A percentile compares a stretch with the other conserved stretches of the same genome.
phyloP scores from a whole-genome alignment of 2,329 filamentous ascomycete genomes.

The Epicoccum sorghinum region DNA sequence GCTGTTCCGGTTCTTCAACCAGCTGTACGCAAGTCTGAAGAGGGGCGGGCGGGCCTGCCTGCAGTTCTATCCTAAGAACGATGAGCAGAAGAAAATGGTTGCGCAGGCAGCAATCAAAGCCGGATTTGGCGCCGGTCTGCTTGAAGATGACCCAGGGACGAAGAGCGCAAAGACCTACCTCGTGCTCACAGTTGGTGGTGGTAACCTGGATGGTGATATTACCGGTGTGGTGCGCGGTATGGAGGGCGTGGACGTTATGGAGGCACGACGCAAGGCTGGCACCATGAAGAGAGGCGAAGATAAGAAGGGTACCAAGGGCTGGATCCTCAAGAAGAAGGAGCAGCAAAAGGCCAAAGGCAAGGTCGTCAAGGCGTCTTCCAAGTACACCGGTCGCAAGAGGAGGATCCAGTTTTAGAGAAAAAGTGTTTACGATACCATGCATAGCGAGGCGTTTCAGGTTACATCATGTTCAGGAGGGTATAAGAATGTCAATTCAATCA shows the following conservation, averaged over 20 bases:
- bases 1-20: conserved; percentile 87
- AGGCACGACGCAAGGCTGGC: conserved; percentile 60
- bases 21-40: conserved; percentile 81
- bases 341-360: conserved; percentile 96
- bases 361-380: conserved; percentile 88
- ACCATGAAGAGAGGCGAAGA: conserved; percentile 61
- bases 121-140: conserved; percentile 90
- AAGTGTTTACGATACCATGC: conserved; percentile 34
- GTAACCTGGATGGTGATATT: conserved; percentile 72
- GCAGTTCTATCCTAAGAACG: conserved; percentile 98
- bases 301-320: conserved; percentile 83
- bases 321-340: conserved; percentile 86
- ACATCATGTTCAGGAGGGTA: conserved; percentile 26
- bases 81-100: conserved; percentile 90
- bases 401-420: conserved; percentile 71
- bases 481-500: conserved; percentile 44
- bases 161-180: conserved; percentile 98
- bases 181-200: conserved; percentile 85
- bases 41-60: conserved; percentile 90
- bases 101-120: conserved; percentile 87
- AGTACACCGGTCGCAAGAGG: conserved; percentile 92
- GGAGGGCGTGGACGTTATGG: conserved; percentile 78
- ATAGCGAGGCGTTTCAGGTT: conserved; percentile 44
- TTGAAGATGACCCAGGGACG: conserved; percentile 94
- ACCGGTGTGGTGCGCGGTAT: conserved; percentile 88